A percentile compares a stretch with the other conserved stretches of the same genome.
Conservation (phyloP, 371 early-diverging fungal species). For the Apophysomyces elegans region DNA sequence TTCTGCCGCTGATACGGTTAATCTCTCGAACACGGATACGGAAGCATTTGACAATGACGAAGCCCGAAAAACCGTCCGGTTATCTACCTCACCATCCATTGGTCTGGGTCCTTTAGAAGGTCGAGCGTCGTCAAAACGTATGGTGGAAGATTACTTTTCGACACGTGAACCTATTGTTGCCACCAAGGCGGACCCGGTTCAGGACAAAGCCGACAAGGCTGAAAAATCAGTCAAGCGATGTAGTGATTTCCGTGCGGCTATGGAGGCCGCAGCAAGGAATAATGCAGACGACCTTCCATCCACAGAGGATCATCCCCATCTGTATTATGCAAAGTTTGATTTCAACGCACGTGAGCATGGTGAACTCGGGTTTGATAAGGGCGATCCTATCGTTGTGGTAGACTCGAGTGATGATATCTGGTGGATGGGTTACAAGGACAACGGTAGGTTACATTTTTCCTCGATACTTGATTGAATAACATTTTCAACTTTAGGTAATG, state of each 20-base stretch:
- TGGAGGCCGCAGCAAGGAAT: constrained; percentile 43
- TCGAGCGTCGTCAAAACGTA: constrained; percentile 43
- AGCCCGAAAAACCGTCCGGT: neutral
- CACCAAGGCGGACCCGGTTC: neutral
- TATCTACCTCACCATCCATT: constrained; percentile 8
- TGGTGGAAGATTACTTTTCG: constrained; percentile 46
- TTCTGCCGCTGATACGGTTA: constrained; percentile 28
- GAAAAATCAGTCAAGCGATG: constrained; percentile 35
- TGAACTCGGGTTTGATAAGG: constrained; percentile 76
- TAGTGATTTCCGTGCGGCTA: constrained; percentile 45
- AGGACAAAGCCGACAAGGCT: neutral
- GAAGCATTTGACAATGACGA: neutral
- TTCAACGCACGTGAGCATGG: constrained; percentile 79
- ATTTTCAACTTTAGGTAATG: constrained; percentile 18
- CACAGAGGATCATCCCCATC: constrained; percentile 47
- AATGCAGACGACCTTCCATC: constrained; percentile 35
- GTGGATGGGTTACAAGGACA: constrained; percentile 83
- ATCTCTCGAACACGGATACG: constrained; percentile 3
- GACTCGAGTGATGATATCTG: constrained; percentile 83
- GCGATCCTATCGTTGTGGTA: constrained; percentile 76
- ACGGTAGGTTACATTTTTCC: constrained; percentile 38
- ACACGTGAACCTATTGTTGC: constrained; percentile 22
- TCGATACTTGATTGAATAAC: neutral
- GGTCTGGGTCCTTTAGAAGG: constrained; percentile 29
- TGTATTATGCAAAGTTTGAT: constrained; percentile 77